phyloP scores from a whole-genome alignment of 208 protist species.

The Strigomonas culicis region DNA sequence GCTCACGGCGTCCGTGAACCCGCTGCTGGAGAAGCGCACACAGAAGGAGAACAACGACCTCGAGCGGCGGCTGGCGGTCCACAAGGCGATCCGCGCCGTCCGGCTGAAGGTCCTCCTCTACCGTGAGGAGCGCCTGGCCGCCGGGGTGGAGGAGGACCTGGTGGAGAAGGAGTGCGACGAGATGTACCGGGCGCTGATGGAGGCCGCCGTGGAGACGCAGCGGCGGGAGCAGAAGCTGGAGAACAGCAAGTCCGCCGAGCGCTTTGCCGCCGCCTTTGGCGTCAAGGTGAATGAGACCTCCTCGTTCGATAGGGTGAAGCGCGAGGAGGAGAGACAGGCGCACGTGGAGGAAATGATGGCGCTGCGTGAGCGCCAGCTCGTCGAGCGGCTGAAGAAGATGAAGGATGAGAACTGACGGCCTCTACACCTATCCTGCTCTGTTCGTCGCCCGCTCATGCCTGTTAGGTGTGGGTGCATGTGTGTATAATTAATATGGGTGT shows the following conservation, averaged over 20 bases:
- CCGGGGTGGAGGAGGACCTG: conserved; percentile 35
- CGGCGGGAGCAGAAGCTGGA: conserved; percentile 25
- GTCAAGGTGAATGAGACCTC: conserved; percentile 23
- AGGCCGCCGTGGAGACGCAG: conserved; percentile 25
- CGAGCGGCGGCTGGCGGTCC: conserved; percentile 40
- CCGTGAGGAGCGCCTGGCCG: conserved; percentile 54
- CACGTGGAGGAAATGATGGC: conserved; percentile 41
- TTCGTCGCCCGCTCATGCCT: neutral
- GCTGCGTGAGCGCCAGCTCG: conserved; percentile 56
- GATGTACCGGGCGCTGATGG: conserved; percentile 40
- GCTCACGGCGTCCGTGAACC: conserved; percentile 49
- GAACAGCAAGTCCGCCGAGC: conserved; percentile 58
- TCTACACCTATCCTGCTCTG: neutral
- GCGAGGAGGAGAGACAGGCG: conserved; percentile 40
- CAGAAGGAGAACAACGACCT: conserved; percentile 69
- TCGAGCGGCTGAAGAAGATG: conserved; percentile 66
- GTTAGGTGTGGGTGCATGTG: neutral
- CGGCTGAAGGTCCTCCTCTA: conserved; percentile 61
- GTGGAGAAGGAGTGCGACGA: conserved; percentile 65
- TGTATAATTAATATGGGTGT: neutral
- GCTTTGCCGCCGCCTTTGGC: conserved; percentile 70
- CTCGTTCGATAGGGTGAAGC: conserved; percentile 52
- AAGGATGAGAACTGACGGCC: conserved; percentile 28
- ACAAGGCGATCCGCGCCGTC: conserved; percentile 53
- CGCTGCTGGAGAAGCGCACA: conserved; percentile 55